Evolutionary conservation across 345 rosid species (phyloP), one percentile per base, ranked within the genome.

Genomic region (Reutealis trisperma): DNA sequence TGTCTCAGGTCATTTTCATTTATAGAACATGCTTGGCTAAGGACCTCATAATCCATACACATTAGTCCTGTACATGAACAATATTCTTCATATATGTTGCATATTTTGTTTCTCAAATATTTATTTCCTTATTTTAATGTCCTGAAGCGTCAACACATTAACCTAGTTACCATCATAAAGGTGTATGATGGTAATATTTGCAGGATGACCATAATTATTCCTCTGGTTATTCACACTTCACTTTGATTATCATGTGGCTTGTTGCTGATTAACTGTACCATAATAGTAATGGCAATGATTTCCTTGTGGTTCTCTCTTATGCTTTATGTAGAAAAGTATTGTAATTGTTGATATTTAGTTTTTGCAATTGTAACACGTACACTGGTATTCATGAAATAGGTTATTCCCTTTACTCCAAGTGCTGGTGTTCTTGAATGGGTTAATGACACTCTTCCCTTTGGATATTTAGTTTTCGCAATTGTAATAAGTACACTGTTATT

Each of bases 381-480:
- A 21, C 32, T 78, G 42, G 75, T 76, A 25, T 49, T 63, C 18
- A 72, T 82, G 85, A 58, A 68, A 83, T 86, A 95, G 99, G 98
- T 95, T 77, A 82, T 95, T 84, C 97, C 99, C 71, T 95, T 95
- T 80, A 95, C 98, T 74, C 99, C 99, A 62, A 95, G 98, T 81
- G 99, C 97, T 74, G 99, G 99, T 77, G 97, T 95, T 83, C 94
- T 95, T 77, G 99, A 95, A 82, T 95, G 98, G 99, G 99, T 95
- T 69, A 86, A 90, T 86, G 99, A 98, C 73, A 95, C 99, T 70
- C 77, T 93, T 81, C 99, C 99, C 74, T 90, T 95, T 63, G 98
- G 97, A 79, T 21, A 6, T 32, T 9, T 37, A n/a, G 19, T 55
- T 30, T 52, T 68, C 25, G 59, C 2, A 30, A 61, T 25, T 24